Conservation (phyloP, 2,329 filamentous ascomycete genomes). For the Microascus cirrosus region DNA sequence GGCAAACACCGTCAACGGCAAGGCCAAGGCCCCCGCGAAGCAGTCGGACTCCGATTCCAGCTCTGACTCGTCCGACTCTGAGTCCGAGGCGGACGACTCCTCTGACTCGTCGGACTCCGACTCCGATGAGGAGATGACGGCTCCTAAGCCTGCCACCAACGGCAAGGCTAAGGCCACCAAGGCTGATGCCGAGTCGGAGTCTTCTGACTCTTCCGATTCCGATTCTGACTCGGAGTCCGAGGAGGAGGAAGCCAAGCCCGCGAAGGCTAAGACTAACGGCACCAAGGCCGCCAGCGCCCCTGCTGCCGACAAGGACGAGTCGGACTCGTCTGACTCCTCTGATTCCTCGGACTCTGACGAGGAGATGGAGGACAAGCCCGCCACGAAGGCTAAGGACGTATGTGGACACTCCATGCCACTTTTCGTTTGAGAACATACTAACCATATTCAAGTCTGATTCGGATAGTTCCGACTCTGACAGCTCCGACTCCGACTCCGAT, state of each 20-base stretch:
- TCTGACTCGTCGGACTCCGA: constrained; percentile 23
- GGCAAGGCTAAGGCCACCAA: constrained; percentile 8
- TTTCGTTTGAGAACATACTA: not conserved
- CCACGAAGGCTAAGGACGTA: constrained; percentile 10
- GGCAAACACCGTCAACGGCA: constrained; percentile 20
- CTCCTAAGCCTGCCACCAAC: constrained; percentile 1
- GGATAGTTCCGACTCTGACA: constrained; percentile 13
- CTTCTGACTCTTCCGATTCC: constrained; percentile 16
- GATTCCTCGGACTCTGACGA: constrained; percentile 18
- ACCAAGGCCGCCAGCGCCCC: constrained; percentile 1
- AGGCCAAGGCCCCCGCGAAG: constrained; percentile 13
- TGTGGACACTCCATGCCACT: not conserved
- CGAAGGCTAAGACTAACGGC: not conserved
- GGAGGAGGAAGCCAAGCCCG: constrained; percentile 12
- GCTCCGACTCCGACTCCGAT: constrained; percentile 16
- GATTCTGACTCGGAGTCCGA: constrained; percentile 15
- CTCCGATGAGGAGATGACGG: constrained; percentile 18
- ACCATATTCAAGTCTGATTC: constrained; percentile 16
- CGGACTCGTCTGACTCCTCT: constrained; percentile 19
- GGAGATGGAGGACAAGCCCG: constrained; percentile 16
- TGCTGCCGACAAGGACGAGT: constrained; percentile 14
- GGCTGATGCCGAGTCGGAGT: constrained; percentile 21
- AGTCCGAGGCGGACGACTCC: constrained; percentile 16
- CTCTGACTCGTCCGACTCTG: constrained; percentile 21
- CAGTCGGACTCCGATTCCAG: constrained; percentile 20